These are phyloP conservation scores for Zasmidium citrigriseum DNA, from an alignment of 2,329 filamentous ascomycete species.

Conservation along the genomic window DNA sequence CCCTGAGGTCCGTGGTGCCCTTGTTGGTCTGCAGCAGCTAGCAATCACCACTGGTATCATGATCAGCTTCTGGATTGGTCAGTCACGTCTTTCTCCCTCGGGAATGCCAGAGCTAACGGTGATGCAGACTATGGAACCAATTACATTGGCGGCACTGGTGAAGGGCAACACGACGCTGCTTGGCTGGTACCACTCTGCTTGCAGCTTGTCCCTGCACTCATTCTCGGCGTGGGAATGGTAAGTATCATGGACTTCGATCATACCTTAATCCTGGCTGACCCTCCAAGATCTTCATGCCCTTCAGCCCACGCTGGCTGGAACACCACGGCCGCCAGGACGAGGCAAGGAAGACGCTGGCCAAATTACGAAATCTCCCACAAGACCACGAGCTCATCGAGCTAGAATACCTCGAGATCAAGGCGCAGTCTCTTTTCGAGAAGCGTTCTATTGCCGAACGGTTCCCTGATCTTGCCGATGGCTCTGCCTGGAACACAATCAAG, in stretches of 20 bases:
- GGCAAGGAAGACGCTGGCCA: conserved; percentile 63
- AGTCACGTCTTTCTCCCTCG: conserved; percentile 38
- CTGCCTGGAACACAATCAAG: conserved; percentile 62
- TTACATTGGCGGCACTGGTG: conserved; percentile 57
- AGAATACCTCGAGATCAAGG: conserved; percentile 82
- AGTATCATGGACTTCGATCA: conserved; percentile 31
- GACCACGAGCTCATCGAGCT: conserved; percentile 70
- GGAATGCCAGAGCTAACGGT: conserved; percentile 1
- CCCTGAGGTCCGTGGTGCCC: conserved; percentile 66
- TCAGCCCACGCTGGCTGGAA: conserved; percentile 73
- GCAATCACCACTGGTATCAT: conserved; percentile 59
- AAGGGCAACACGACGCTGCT: conserved; percentile 63
- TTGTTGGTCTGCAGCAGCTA: conserved; percentile 67
- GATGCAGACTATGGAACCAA: conserved; percentile 37
- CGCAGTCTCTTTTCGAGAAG: conserved; percentile 76
- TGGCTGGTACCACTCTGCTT: conserved; percentile 75
- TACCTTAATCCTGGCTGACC: background rate
- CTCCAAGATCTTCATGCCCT: conserved; percentile 63
- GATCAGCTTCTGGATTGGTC: conserved; percentile 51
- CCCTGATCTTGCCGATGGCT: conserved; percentile 63
- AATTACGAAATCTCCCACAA: conserved; percentile 60
- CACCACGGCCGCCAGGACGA: conserved; percentile 70
- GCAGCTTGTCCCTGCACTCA: conserved; percentile 66
- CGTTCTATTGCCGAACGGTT: conserved; percentile 67
- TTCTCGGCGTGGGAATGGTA: conserved; percentile 68